Percentiles rank a stretch among this genome's conserved stretches.
Evolutionary conservation across 2,329 filamentous ascomycete species (phyloP).

Genomic region (Botrytis tulipae): DNA sequence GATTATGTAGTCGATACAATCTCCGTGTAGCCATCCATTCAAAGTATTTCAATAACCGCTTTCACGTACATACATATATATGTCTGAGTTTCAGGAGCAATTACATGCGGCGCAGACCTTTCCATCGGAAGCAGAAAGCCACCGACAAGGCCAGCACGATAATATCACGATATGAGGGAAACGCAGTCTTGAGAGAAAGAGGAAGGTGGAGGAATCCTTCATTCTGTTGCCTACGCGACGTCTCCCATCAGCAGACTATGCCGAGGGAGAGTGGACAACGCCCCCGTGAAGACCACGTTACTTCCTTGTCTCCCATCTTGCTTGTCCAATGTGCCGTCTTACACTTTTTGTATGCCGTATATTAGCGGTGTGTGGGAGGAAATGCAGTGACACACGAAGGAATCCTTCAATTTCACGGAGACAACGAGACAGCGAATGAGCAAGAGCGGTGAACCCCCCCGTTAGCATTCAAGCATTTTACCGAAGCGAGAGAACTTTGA

Average conservation of each 20-base stretch:
- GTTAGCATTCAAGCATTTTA: slow-evolving; percentile 3
- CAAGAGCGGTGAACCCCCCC: slow-evolving; percentile 6
- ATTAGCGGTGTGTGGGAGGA: slow-evolving; percentile 7
- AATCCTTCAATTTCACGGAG: not conserved
- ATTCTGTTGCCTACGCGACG: not conserved
- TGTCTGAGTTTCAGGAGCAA: not conserved
- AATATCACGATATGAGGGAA: not conserved
- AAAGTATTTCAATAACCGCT: not conserved
- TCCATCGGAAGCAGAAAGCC: not conserved
- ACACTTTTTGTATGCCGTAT: slow-evolving; percentile 17
- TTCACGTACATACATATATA: slow-evolving; percentile 9
- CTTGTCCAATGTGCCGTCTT: slow-evolving; percentile 18
- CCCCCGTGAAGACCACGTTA: not conserved
- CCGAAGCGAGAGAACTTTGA: not conserved
- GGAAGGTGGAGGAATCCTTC: slow-evolving; percentile 18
- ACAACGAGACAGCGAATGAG: slow-evolving; percentile 8
- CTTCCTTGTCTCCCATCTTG: not conserved
- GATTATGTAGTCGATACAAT: slow-evolving; percentile 3
- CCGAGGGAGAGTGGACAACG: not conserved
- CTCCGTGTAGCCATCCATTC: slow-evolving; percentile 13
- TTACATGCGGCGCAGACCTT: not conserved
- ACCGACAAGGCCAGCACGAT: not conserved
- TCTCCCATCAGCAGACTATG: slow-evolving; percentile 16
- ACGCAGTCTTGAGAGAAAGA: slow-evolving; percentile 2
- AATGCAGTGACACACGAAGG: slow-evolving; percentile 14